These are phyloP conservation scores for Hippophae gyantsensis DNA, from an alignment of 306 rosid genomes.

Conservation along the genomic window DNA sequence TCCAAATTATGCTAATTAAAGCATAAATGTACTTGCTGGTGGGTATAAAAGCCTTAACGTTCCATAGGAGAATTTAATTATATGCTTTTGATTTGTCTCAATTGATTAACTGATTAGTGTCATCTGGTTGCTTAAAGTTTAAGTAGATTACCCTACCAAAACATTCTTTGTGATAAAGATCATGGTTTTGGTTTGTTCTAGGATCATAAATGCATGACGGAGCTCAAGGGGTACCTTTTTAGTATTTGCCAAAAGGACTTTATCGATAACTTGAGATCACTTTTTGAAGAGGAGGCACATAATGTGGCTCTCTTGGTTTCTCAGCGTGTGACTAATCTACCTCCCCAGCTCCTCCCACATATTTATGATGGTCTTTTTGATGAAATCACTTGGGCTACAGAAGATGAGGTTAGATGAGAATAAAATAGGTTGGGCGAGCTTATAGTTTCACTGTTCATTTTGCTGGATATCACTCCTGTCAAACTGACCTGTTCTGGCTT, in stretches of 20 bases:
- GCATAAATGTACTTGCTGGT: too few species aligned
- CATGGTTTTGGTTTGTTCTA: conserved; percentile 6
- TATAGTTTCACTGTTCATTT: conserved; percentile 9
- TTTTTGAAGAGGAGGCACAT: conserved; percentile 48
- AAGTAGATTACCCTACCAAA: too few species aligned
- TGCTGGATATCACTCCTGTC: conserved; percentile 8
- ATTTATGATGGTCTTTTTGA: conserved; percentile 78
- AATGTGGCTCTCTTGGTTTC: conserved; percentile 65
- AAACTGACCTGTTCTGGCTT: conserved; percentile 23
- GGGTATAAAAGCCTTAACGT: too few species aligned
- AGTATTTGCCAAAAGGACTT: conserved; percentile 35
- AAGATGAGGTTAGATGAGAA: conserved; percentile 75
- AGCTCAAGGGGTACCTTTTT: conserved; percentile 48
- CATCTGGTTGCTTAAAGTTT: too few species aligned
- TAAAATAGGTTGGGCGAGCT: conserved; percentile 18
- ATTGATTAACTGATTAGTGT: too few species aligned
- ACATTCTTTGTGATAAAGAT: too few species aligned
- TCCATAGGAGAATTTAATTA: too few species aligned
- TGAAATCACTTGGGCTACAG: conserved; percentile 83
- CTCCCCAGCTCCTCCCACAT: conserved; percentile 74
- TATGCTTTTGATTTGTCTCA: too few species aligned
- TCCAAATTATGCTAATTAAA: too few species aligned
- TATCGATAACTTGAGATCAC: conserved; percentile 33
- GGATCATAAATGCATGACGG: conserved; percentile 53
- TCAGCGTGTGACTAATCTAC: conserved; percentile 69